Percentiles rank a stretch among this genome's conserved stretches.
Evolutionary conservation across 495 filamentous ascomycete genomes (phyloP).

Genomic region (Clohesyomyces aquaticus): DNA sequence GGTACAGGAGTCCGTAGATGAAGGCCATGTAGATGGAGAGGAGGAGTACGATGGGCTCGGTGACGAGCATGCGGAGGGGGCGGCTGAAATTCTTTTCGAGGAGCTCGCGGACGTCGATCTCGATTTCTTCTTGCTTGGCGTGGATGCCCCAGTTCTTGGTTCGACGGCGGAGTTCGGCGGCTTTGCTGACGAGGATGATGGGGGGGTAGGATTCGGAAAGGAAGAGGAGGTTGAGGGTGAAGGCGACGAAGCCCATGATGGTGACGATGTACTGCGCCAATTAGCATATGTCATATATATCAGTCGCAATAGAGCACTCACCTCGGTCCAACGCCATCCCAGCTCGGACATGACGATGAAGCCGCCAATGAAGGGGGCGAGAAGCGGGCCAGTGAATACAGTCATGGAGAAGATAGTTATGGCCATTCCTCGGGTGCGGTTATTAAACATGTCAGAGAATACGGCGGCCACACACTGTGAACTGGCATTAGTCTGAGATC

Average conservation of each 20-base stretch:
- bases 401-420: conserved; percentile 83
- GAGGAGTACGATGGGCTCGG: conserved; percentile 76
- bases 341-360: conserved; percentile 71
- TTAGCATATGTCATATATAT: too few species aligned
- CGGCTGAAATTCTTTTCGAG: conserved; percentile 82
- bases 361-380: conserved; percentile 83
- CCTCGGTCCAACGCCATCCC: conserved; percentile 90
- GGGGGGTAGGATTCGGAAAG: conserved; percentile 85
- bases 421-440: conserved; percentile 75
- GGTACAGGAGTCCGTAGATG: conserved; percentile 68
- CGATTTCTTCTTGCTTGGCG: conserved; percentile 91
- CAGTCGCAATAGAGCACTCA: too few species aligned
- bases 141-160: conserved; percentile 94
- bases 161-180: conserved; percentile 73
- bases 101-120: conserved; percentile 78
- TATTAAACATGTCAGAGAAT: conserved; percentile 87
- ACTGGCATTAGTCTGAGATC: neutral
- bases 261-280: conserved; percentile 67
- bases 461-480: conserved; percentile 68
- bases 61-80: conserved; percentile 76
- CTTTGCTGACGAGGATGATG: conserved; percentile 75
- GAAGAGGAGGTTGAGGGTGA: conserved; percentile 71
- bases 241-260: conserved; percentile 77
- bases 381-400: conserved; percentile 79
- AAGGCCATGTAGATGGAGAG: conserved; percentile 76